A percentile compares a stretch with the other conserved stretches of the same genome.
These are phyloP conservation scores for Rhizopus microsporus DNA, from an alignment of 371 early-diverging fungal genomes.

Conservation along the genomic window DNA sequence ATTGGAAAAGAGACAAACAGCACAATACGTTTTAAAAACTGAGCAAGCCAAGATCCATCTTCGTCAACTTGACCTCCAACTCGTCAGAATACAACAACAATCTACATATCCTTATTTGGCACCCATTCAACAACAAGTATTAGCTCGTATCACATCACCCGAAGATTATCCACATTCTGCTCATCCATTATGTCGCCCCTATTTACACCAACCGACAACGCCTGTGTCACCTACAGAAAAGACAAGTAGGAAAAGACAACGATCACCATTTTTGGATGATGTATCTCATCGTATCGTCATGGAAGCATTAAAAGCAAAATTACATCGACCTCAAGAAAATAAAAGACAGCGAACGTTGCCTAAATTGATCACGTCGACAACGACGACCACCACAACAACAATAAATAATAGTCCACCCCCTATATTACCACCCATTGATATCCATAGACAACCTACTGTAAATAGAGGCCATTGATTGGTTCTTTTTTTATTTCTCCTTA, in stretches of 20 bases:
- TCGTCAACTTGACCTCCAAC: slow-evolving; percentile 39
- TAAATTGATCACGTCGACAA: slow-evolving; percentile 18
- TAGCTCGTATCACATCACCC: slow-evolving; percentile 36
- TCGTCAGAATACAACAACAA: slow-evolving; percentile 13
- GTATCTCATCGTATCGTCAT: slow-evolving; percentile 40
- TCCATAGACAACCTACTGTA: slow-evolving; percentile 23
- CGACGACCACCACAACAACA: slow-evolving; percentile 12
- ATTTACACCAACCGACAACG: slow-evolving; percentile 1
- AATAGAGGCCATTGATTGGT: slow-evolving; percentile 1
- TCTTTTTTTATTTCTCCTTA: slow-evolving; percentile 1
- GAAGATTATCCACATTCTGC: slow-evolving; percentile 41
- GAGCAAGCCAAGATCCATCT: slow-evolving; percentile 43
- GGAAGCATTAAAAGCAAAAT: slow-evolving; percentile 50
- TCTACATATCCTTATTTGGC: slow-evolving; percentile 8
- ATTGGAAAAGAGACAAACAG: slow-evolving; percentile 36
- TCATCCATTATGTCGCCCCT: slow-evolving; percentile 38
- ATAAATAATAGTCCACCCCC: slow-evolving; percentile 29
- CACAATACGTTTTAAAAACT: slow-evolving; percentile 31
- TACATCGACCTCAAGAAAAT: slow-evolving; percentile 20
- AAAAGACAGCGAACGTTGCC: slow-evolving; percentile 23
- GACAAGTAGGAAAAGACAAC: slow-evolving; percentile 3
- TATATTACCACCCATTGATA: slow-evolving; percentile 40
- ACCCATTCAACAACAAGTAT: slow-evolving; percentile 33
- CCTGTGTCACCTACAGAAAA: slow-evolving; percentile 12
- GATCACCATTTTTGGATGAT: slow-evolving; percentile 16